Conservation (phyloP, 768 basidiomycete genomes). For the Pisolithus microcarpus region DNA sequence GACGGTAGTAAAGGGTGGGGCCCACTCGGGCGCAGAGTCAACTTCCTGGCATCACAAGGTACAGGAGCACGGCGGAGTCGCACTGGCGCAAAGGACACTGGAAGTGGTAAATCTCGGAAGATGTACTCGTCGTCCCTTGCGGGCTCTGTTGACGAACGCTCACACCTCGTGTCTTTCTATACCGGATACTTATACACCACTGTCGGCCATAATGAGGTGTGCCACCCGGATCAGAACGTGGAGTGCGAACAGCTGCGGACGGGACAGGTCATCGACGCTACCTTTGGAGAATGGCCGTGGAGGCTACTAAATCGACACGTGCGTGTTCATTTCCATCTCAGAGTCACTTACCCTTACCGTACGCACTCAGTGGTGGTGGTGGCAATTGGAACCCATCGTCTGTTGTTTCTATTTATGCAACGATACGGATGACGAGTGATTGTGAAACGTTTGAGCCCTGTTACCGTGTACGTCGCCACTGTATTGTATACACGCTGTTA, state of each 20-base stretch:
- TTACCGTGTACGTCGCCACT: conserved; percentile 9
- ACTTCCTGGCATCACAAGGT: conserved; percentile 15
- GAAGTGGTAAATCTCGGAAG: background rate
- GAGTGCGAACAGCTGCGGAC: conserved; percentile 34
- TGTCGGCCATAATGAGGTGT: background rate
- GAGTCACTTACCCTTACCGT: background rate
- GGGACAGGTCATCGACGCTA: conserved; percentile 40
- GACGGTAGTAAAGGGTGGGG: conserved; percentile 48
- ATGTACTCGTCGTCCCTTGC: conserved; percentile 5
- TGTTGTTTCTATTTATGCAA: conserved; percentile 48
- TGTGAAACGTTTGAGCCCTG: background rate
- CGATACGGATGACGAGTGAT: conserved; percentile 47
- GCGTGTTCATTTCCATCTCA: conserved; percentile 19
- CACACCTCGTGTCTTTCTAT: conserved; percentile 30
- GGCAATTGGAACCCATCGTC: conserved; percentile 57
- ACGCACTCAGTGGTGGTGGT: conserved; percentile 75
- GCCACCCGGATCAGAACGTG: conserved; percentile 17
- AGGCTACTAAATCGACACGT: conserved; percentile 67
- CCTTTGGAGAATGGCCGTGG: conserved; percentile 62
- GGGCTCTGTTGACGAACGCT: conserved; percentile 29
- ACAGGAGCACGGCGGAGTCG: background rate
- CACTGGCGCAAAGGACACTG: background rate
- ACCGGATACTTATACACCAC: conserved; percentile 13
- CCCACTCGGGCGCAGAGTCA: conserved; percentile 54
- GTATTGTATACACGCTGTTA: too few species aligned